Evolutionary conservation across 768 basidiomycete genomes (phyloP).

Genomic region (Naganishia onofrii): DNA sequence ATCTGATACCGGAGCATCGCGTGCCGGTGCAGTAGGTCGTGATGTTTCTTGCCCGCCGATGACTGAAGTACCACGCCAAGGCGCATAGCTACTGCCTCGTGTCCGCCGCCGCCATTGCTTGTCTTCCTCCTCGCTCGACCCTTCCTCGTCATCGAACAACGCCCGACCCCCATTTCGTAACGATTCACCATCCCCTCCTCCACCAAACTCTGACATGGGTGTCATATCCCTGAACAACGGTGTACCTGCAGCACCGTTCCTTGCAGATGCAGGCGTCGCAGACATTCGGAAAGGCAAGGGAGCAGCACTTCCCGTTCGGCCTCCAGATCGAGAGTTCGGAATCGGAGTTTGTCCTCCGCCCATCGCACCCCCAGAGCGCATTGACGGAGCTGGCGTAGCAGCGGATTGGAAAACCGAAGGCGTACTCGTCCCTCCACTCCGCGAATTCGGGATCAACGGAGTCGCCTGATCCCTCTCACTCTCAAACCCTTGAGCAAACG

Average conservation of each 20-base stretch:
- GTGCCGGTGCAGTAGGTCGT: not conserved
- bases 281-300: constrained; percentile 5
- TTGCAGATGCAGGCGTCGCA: not conserved
- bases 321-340: constrained; percentile 35
- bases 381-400: constrained; percentile 30
- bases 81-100: constrained; percentile 37
- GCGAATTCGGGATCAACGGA: constrained; percentile 42
- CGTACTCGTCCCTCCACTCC: constrained; percentile 37
- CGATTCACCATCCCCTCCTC: not conserved
- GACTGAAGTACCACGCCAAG: constrained; percentile 27
- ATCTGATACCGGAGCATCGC: constrained; percentile 6
- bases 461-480: constrained; percentile 43
- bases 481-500: constrained; percentile 36
- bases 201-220: constrained; percentile 27
- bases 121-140: constrained; percentile 45
- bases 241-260: constrained; percentile 29
- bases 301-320: not conserved
- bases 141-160: constrained; percentile 41
- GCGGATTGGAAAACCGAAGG: constrained; percentile 4
- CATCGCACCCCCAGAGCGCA: constrained; percentile 23
- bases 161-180: not conserved
- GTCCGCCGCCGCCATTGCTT: constrained; percentile 40
- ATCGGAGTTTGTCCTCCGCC: constrained; percentile 19
- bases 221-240: constrained; percentile 37
- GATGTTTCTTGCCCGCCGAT: not conserved